Base-by-base conservation (phyloP, 257 asterid species). In the Sherardia arvensis region DNA sequence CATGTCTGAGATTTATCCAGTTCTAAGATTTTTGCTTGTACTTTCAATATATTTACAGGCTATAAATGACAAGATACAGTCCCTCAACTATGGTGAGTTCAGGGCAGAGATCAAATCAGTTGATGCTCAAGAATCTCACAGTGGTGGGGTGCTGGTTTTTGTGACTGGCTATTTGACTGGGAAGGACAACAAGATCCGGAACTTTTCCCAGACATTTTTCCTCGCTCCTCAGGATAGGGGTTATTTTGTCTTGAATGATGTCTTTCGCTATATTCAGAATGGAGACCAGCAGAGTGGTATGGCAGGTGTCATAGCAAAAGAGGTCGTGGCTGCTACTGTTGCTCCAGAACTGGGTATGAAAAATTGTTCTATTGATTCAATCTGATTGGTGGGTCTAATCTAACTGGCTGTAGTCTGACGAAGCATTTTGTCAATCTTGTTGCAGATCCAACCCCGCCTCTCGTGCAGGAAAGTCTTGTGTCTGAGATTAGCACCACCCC, bases 191-290 rank as follows among this genome's bases (percentile, higher is more conserved):
- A 64, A 77, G 71, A 74, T 71, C 57, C 77, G 75, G 54, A 79
- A 85, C 69, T 93, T 93, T 75, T 69, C 95, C 23, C 99, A 93
- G 64, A 63, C 84, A 30, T 93, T 93, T 85, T 93, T 89, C 77
- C 95, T 93, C 51, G 99, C 99, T 18, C 97, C 99, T 43, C 99
- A 93, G 71, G 96, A 87, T 58, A 80, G 67, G 54, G 99, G 99
- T 28, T 93, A 80, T 80, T 93, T 83, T 82, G 99, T 93, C 70
- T 70, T 89, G 85, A 93, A 89, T 49, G 99, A 93, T 76, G 81
- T 93, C 65, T 81, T 93, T 59, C 83, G 96, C 25, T 89, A 84
- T 61, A 70, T 92, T 72, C 82, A 79, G 27, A 71, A 61, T 65
- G 76, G 53, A 23, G 21, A 58, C 61, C 74, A 64, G 55, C 73